Evolutionary conservation across 2,329 filamentous ascomycete genomes (phyloP).

Genomic region (Samsoniella hepiali): DNA sequence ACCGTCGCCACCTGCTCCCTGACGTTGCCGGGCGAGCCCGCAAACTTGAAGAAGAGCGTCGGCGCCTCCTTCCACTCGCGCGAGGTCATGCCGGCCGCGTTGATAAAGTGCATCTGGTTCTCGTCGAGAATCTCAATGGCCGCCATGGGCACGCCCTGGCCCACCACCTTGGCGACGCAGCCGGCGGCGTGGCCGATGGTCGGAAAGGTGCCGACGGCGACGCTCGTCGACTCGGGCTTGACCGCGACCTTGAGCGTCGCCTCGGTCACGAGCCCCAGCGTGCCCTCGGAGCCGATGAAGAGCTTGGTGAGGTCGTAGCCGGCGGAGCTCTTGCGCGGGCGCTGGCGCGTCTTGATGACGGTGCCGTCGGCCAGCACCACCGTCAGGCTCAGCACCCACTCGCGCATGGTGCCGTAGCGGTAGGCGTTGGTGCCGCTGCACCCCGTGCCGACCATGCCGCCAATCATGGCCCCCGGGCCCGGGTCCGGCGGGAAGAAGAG

Average conservation of each 20-base stretch:
- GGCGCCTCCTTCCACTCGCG: conserved; percentile 68
- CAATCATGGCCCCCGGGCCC: conserved; percentile 88
- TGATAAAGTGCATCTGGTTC: conserved; percentile 75
- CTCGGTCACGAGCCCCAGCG: conserved; percentile 86
- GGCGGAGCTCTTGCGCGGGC: conserved; percentile 83
- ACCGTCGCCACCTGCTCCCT: conserved; percentile 76
- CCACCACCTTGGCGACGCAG: conserved; percentile 78
- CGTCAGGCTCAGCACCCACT: conserved; percentile 85
- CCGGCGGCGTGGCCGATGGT: conserved; percentile 67
- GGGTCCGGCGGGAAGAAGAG: conserved; percentile 93
- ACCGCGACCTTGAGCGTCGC: conserved; percentile 84
- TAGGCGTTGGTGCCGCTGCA: conserved; percentile 83
- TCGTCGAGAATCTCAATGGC: conserved; percentile 94
- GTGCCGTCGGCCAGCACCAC: conserved; percentile 90
- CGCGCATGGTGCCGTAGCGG: conserved; percentile 90
- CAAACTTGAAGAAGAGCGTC: conserved; percentile 83
- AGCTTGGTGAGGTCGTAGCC: conserved; percentile 89
- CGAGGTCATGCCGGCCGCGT: conserved; percentile 62
- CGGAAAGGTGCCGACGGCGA: conserved; percentile 65
- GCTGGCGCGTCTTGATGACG: conserved; percentile 81
- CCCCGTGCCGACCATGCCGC: conserved; percentile 77
- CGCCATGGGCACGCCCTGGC: conserved; percentile 76
- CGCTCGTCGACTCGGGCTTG: conserved; percentile 73
- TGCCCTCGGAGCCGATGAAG: conserved; percentile 89
- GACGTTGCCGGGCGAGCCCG: conserved; percentile 65